Evolutionary conservation across 148 eudicot genomes (phyloP).

Genomic region (Linanthus parryae): DNA sequence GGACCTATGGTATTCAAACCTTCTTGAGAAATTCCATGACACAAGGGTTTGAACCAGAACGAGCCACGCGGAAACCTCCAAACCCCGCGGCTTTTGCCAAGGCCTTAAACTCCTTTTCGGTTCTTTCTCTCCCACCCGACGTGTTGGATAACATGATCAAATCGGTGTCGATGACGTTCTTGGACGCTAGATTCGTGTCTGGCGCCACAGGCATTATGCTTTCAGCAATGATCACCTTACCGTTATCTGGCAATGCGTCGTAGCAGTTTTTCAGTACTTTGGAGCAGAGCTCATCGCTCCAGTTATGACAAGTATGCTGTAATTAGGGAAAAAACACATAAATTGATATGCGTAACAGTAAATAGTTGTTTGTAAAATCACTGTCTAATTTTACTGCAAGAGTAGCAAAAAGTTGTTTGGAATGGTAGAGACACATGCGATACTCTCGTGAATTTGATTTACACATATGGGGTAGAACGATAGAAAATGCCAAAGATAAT

Average conservation of each 20-base stretch:
- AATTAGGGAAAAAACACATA: not conserved
- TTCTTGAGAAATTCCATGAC: slow-evolving; percentile 67
- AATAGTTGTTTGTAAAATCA: too few species aligned
- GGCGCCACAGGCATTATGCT: slow-evolving; percentile 67
- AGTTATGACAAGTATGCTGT: slow-evolving; percentile 84
- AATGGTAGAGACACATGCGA: too few species aligned
- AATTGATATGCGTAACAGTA: too few species aligned
- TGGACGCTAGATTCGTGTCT: slow-evolving; percentile 42
- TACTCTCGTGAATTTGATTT: too few species aligned
- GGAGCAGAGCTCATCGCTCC: slow-evolving; percentile 82
- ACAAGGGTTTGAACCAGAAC: slow-evolving; percentile 59
- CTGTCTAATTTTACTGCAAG: too few species aligned
- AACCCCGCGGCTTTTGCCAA: slow-evolving; percentile 79
- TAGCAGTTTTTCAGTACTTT: slow-evolving; percentile 73
- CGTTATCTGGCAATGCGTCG: slow-evolving; percentile 60
- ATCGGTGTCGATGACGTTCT: slow-evolving; percentile 58
- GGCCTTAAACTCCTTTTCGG: slow-evolving; percentile 60
- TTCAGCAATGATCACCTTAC: slow-evolving; percentile 80
- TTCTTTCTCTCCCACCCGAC: slow-evolving; percentile 91
- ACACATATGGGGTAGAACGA: too few species aligned
- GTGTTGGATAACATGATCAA: slow-evolving; percentile 79
- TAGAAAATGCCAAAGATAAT: too few species aligned
- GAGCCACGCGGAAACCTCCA: slow-evolving; percentile 35
- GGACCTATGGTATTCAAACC: not conserved
- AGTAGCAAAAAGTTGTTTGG: too few species aligned